Evolutionary conservation across 2,329 filamentous ascomycete genomes (phyloP), one percentile per base, ranked within the genome.

Genomic region (Albophoma yamanashiensis): DNA sequence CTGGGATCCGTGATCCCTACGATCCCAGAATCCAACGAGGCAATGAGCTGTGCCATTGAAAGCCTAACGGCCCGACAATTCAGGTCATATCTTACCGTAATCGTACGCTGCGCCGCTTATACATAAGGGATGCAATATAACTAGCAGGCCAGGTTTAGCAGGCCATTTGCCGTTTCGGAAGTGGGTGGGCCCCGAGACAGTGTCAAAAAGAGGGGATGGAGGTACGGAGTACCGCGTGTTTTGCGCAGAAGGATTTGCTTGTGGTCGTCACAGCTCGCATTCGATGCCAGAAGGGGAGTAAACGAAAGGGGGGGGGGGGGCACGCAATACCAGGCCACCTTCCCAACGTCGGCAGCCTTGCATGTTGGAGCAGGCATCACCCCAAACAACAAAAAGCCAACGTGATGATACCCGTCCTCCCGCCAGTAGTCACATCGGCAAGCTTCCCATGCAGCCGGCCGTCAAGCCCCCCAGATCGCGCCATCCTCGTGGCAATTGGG

Each of bases 401-500:
- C 25, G 31, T 52, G 27, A 52, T 50, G 47, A 50, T 20, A 17
- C 47, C 47, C n/a, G 15, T 34, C 11, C 31, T 53, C 27, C 50
- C 17, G 50, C 27, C 8, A 17, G 7, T 2, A 17, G 17, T 53
- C 31, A 9, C 27, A 31, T 36, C 50, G 36, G 50, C 27, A 9
- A 36, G 17, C n/a, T 22, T n/a, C 50, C 50, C 7, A 4, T 31
- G 27, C 47, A n/a, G 17, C 27, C 27, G 17, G 36, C 27, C 50
- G 31, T 36, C 50, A 4, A 11, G 50, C 31, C 31, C 31, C 36
- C 12, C 27, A 4, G 40, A 61, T 62, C 61, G 59, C 61, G 61
- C 61, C 59, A 61, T 61, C 59, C 61, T 59, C 61, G 61, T 57
- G 61, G 59, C 61, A 61, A 56, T 43, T 52, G 40, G 55, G 58